These are phyloP conservation scores for Podaxis pistillaris DNA, from an alignment of 768 basidiomycete species.

Conservation along the genomic window DNA sequence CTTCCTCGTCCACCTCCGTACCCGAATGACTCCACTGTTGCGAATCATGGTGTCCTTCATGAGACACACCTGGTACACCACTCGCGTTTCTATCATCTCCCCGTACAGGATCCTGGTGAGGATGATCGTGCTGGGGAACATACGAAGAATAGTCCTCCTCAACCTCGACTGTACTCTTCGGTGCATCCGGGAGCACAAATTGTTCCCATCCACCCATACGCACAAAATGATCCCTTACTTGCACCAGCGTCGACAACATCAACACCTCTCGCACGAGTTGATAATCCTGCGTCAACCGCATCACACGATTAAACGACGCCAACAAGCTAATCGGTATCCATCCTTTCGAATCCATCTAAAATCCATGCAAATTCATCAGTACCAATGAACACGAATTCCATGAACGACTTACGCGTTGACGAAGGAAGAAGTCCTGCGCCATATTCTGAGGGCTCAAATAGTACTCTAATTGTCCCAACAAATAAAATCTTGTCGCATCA, in stretches of 20 bases:
- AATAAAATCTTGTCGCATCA: conserved; percentile 63
- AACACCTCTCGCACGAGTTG: conserved; percentile 72
- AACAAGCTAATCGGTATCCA: conserved; percentile 84
- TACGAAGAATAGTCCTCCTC: conserved; percentile 17
- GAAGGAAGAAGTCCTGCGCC: conserved; percentile 81
- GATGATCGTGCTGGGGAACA: conserved; percentile 5
- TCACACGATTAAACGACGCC: conserved; percentile 86
- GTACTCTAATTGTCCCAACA: conserved; percentile 87
- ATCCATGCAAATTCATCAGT: not conserved
- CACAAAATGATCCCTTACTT: conserved; percentile 67
- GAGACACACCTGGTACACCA: not conserved
- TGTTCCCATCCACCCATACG: conserved; percentile 67
- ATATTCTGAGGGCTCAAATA: conserved; percentile 91
- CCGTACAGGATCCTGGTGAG: not conserved
- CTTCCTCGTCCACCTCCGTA: conserved; percentile 27
- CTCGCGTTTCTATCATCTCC: not conserved
- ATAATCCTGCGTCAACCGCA: conserved; percentile 55
- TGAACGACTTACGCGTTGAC: conserved; percentile 60
- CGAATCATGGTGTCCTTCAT: not conserved
- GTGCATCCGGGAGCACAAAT: conserved; percentile 65
- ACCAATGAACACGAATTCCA: not conserved
- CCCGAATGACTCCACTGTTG: not conserved
- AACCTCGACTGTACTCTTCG: conserved; percentile 41
- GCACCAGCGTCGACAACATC: conserved; percentile 60
- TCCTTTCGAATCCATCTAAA: conserved; percentile 85